Evolutionary conservation across 768 basidiomycete species (phyloP).

Genomic region (Mycena polygramma): DNA sequence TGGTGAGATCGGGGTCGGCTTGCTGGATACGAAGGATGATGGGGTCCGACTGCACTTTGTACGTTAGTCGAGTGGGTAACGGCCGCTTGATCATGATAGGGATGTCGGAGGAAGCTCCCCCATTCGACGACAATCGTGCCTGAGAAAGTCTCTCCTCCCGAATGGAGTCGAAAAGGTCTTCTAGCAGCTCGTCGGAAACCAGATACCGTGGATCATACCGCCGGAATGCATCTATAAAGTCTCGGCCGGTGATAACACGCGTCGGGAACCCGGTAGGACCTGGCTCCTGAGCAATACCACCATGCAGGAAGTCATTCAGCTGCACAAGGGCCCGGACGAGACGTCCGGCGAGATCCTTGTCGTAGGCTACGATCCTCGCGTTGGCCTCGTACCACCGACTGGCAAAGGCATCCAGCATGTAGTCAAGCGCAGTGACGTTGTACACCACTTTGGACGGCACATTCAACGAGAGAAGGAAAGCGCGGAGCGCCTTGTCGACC

Average conservation of each 20-base stretch:
- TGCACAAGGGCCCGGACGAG: conserved; percentile 87
- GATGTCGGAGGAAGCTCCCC: conserved; percentile 58
- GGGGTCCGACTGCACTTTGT: conserved; percentile 89
- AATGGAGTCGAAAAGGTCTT: conserved; percentile 85
- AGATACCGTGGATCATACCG: conserved; percentile 78
- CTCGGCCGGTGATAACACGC: conserved; percentile 75
- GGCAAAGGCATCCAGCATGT: conserved; percentile 87
- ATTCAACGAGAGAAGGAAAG: conserved; percentile 88
- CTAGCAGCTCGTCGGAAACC: conserved; percentile 81
- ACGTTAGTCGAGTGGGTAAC: conserved; percentile 84
- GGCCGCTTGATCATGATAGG: conserved; percentile 79
- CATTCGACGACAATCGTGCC: conserved; percentile 64
- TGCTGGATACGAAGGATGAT: conserved; percentile 89
- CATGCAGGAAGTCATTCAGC: conserved; percentile 90
- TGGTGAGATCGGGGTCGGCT: conserved; percentile 83
- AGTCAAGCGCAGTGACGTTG: conserved; percentile 65
- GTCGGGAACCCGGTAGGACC: conserved; percentile 66
- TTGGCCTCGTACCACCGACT: conserved; percentile 94
- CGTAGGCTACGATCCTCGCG: conserved; percentile 79
- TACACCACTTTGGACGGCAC: conserved; percentile 56
- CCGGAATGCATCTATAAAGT: conserved; percentile 89
- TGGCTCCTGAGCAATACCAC: conserved; percentile 72
- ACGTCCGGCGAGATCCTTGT: conserved; percentile 82
- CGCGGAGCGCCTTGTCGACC: conserved; percentile 90
- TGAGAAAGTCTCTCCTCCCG: conserved; percentile 79